Base-by-base conservation (phyloP, 192 early-diverging fungal genomes). In the Coemansia brasiliensis region DNA sequence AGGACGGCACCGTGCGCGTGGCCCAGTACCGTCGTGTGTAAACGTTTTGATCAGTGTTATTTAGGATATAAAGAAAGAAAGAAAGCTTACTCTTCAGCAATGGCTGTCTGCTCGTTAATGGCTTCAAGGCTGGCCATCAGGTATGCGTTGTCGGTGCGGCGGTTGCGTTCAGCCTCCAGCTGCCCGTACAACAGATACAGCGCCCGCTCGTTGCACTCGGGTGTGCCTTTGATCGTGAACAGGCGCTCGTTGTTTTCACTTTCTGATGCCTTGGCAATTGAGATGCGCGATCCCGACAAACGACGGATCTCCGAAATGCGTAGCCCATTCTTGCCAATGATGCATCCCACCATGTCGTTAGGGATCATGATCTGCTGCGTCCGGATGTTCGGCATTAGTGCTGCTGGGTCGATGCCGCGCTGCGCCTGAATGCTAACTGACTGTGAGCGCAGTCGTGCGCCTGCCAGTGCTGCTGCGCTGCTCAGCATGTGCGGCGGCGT, bases 291-390 rank as follows among this genome's bases (percentile, higher is more conserved):
- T 57, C 90, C 90, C 12, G 90, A 91, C 15, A 89, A 69, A 32
- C 84, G 83, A 58, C 90, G 88, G 61, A 90, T 91, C 68, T 91
- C 90, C 15, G 90, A 85, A 58, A 91, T 89, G 60, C 88, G 88
- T 25, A 84, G 82, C 21, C 93, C 94, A 37, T 83, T 87, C 76
- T 95, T 95, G 58, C 96, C 96, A 74, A 98, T 98, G 67, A 98
- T 93, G 63, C 93, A 93, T 24, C 96, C 96, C 44, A 95, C 94
- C 90, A 97, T 91, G 69, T 95, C 93, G 67, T 87, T 86, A 16
- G 96, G 93, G 55, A 98, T 94, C 46, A 86, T 86, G 63, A 98
- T 93, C 60, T 95, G 87, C 67, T 92, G 88, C 21, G 85, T 91
- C 65, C 88, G 87, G 63, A 84, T 81, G 65, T 86, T 83, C 49